Evolutionary conservation across 257 asterid species (phyloP), one percentile per base, ranked within the genome.

Genomic region (Scutellaria minor): DNA sequence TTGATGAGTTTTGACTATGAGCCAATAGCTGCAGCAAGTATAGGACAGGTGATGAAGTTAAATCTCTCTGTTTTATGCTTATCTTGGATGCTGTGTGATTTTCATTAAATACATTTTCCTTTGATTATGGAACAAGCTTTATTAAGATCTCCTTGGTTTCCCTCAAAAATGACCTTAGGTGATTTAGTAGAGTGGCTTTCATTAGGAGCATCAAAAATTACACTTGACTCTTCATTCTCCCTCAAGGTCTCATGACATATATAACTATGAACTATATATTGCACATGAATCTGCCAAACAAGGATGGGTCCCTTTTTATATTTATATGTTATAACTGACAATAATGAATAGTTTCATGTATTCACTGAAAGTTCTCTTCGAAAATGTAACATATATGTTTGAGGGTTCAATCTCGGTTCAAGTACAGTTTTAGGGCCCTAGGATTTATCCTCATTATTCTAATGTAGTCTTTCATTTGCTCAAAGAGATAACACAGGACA

Each of bases 1-100:
- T 80, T 94, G 83, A 77, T 52, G 66, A 86, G 88, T 81, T 94
- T 91, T 71, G 96, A 91, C 83, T 88, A 91, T 74, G 95, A 91
- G 75, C 98, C 98, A 68, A 66, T 94, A 61, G 98, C 96, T 71
- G 90, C 98, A 11, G 97, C 98, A 73, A 94, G 98, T 87, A 91
- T 94, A 46, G 98, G 98, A 73, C 96, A 91, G 98, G 97, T 93
- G 68, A 67, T 76, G 63, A 74, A 57, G 60, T 69, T 78, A 55
- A 68, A 12, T 48, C 27, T 60, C n/a, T 37, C 39, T 50, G 37
- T 18, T 35, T 54, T 70, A 44, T 66, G 70, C 40, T 50, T 61
- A 51, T 68, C 62, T 20, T 67, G 71, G 50, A 52, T 66, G 54
- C 59, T 70, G 59, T 53, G 64, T 58, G 53, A 64, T 39, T 74